Base-by-base conservation (phyloP, 495 filamentous ascomycete species). In the Aspergillus bridgeri region DNA sequence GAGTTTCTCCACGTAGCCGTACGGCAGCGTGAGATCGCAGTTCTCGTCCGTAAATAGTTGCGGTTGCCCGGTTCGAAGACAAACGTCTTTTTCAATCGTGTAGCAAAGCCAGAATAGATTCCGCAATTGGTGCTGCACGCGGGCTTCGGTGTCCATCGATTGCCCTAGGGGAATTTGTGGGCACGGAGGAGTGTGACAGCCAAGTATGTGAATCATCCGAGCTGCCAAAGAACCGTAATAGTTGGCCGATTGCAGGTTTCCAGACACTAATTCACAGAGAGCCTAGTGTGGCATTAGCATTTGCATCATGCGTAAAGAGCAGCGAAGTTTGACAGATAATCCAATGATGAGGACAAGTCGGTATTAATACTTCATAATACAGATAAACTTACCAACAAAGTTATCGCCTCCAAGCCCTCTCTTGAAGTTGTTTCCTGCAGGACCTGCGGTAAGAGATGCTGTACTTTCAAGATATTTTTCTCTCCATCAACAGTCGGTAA, bases 21-120 rank as follows among this genome's bases (percentile, higher is more conserved):
- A 66, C 0, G 80, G 80, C 6, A 81, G 65, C 0, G 78, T 78
- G 18, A 83, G 65, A 60, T 82, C 80, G 60, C 81, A 83, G 54
- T 81, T 77, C 21, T 82, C 78, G 51, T 83, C 79, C 13, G 68
- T 65, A 42, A 82, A 76, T 3, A 68, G 63, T n/a, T 79, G 78
- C 7, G 80, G 80, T 59, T 80, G 79, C 6, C 80, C 81, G 0
- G 74, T 81, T 25, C 80, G 74, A 6, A 82, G 64, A 0, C 74
- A 66, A 11, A 82, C 60, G 47, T 82, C 79, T 58, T 81, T 81
- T 51, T 83, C 81, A 27, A 79, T 53, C 2, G 67, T 73, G 49
- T 81, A 83, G 66, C 76, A 76, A 3, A 82, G 64, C 81, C 80
- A 83, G 60, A 83, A 83, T 0, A 83, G 54, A 47, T 75, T 75